Evolutionary conservation across 192 early-diverging fungal genomes (phyloP), one percentile per base, ranked within the genome.

Genomic region (Linnemannia schmuckeri): DNA sequence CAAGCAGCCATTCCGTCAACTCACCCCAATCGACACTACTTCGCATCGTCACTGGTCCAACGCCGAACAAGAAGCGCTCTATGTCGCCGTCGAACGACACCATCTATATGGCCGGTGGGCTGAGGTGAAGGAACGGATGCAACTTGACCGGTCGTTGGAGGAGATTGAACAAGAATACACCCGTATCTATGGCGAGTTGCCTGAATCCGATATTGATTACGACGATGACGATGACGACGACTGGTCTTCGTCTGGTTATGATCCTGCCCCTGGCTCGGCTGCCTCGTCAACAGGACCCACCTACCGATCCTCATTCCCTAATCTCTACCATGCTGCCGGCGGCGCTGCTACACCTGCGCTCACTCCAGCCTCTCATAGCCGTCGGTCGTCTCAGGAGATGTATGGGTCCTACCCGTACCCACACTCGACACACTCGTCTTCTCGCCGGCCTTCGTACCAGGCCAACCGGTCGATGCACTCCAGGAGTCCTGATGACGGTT

Each of bases 81-180:
- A 87, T 42, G 72, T 87, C 49, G 85, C 85, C 2, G 85, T 87
- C 8, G 61, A 81, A 66, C 52, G 71, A 24, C 47, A 76, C 47
- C 81, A 87, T 12, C 85, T 87, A 22, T 87, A 57, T 68, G 85
- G 85, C 35, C 79, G 57, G 6, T 87, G 85, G 85, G 40, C 61
- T 15, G 72, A 87, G 35, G 79, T 87, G 27, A 61, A 72, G 66
- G 52, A 74, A 9, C 75, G 71, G 13, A 87, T 87, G 85, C 38
- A 71, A 4, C 72, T 87, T 15, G 40, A 81, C n/a, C 85, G 79
- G 10, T 74, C 79, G 1, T 1, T 38, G 15, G 44, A 70, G 15
- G 85, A 87, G 68, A 87, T 87, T 80, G 85, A 77, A 24, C 74
- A 81, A 47, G 85, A 87, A 49, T 87, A 87, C 72, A 81, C 75